Percentiles rank a stretch among this genome's conserved stretches.
phyloP scores from a whole-genome alignment of 1,284 basidiomycete species.

The Trichosporon faecale region DNA sequence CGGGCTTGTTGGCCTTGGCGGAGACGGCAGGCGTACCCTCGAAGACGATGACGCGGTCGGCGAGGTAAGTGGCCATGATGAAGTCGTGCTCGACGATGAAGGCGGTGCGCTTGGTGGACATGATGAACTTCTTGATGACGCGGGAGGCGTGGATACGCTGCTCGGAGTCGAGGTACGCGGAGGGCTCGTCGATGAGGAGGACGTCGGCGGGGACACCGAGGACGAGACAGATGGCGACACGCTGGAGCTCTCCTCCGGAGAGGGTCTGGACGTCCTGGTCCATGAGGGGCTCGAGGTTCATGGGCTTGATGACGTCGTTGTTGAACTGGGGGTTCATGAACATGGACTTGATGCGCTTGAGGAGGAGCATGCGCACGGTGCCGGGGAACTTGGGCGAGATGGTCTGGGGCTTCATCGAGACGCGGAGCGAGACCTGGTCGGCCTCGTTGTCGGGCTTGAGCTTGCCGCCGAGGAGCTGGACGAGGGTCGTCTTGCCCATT shows the following conservation, averaged over 20 bases:
- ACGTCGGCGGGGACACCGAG: conserved; percentile 69
- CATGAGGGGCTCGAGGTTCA: conserved; percentile 83
- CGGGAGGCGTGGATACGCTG: conserved; percentile 96
- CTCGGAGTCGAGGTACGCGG: conserved; percentile 78
- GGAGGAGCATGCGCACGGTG: conserved; percentile 81
- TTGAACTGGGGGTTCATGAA: conserved; percentile 98
- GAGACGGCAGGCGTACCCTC: conserved; percentile 76
- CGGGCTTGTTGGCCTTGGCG: conserved; percentile 68
- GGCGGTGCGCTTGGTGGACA: conserved; percentile 91
- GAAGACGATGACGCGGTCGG: conserved; percentile 94
- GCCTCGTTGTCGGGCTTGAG: conserved; percentile 78
- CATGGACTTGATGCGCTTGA: conserved; percentile 88
- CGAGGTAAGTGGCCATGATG: conserved; percentile 79
- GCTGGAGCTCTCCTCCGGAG: conserved; percentile 93
- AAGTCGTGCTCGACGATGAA: conserved; percentile 60
- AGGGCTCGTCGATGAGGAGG: conserved; percentile 72
- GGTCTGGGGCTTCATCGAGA: conserved; percentile 88
- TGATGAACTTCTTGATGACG: conserved; percentile 94
- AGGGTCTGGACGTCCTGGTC: conserved; percentile 95
- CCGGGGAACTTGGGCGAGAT: conserved; percentile 92
- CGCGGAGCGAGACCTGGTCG: conserved; percentile 68
- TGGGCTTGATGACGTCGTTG: conserved; percentile 91
- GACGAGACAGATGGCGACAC: conserved; percentile 88
- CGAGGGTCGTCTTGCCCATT: conserved; percentile 95
- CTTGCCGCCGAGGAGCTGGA: conserved; percentile 81